phyloP scores from a whole-genome alignment of 1,139 yeast genomes.

The Protomyces lactucae-debilis region DNA sequence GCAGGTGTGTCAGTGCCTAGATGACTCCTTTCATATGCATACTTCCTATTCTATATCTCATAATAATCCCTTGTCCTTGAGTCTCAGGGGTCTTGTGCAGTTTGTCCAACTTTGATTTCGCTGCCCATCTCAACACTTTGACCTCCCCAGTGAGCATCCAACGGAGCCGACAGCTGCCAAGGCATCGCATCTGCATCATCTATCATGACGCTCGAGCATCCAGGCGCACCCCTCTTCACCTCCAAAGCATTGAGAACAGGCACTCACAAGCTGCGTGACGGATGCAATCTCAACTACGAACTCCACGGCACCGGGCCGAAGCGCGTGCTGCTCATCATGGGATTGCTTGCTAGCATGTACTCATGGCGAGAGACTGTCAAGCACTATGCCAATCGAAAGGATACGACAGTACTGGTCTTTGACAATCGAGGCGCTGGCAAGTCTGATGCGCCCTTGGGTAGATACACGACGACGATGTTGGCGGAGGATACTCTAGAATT shows the following conservation, averaged over 20 bases:
- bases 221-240: constrained; percentile 7
- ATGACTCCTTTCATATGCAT: neutral
- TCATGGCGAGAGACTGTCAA: constrained; percentile 21
- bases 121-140: too few relatives aligned
- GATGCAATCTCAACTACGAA: constrained; percentile 14
- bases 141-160: too few relatives aligned
- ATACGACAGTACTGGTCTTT: constrained; percentile 1
- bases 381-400: constrained; percentile 4
- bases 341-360: constrained; percentile 16
- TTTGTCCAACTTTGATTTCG: too few relatives aligned
- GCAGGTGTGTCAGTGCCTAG: neutral
- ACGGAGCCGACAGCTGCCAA: too few relatives aligned
- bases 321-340: constrained; percentile 20
- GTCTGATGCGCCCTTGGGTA: constrained; percentile 19
- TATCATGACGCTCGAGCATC: neutral
- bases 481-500: constrained; percentile 18
- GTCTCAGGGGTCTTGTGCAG: too few relatives aligned
- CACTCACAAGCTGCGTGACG: constrained; percentile 12
- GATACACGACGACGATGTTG: constrained; percentile 20
- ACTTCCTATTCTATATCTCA: too few relatives aligned
- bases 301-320: constrained; percentile 18
- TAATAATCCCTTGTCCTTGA: too few relatives aligned
- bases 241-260: constrained; percentile 10
- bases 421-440: constrained; percentile 23
- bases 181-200: too few relatives aligned